Conservation (phyloP, 2,329 filamentous ascomycete species). For the Davidsoniella virescens region DNA sequence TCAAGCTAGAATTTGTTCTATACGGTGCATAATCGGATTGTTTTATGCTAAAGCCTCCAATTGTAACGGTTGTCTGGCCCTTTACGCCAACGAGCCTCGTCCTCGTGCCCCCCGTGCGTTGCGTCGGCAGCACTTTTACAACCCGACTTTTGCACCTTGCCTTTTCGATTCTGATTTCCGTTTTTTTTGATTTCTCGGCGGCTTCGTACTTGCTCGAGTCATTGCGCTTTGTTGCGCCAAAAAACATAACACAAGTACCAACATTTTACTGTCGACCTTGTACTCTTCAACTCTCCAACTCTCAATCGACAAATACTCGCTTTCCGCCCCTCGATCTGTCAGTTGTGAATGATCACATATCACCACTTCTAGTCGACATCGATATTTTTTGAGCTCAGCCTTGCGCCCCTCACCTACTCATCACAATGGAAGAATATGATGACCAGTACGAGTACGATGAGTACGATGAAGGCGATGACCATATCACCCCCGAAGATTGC, state of each 20-base stretch:
- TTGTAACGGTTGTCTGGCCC: no score
- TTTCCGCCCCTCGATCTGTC: neutral
- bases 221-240: neutral
- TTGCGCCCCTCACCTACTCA: neutral
- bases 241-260: neutral
- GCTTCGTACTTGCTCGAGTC: neutral
- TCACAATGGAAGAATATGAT: slow-evolving; percentile 39
- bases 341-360: neutral
- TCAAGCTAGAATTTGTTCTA: no score
- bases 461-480: slow-evolving; percentile 49
- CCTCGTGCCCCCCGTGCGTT: no score
- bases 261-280: neutral
- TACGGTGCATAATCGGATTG: no score
- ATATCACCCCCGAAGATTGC: slow-evolving; percentile 91
- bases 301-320: neutral
- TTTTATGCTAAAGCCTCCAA: no score
- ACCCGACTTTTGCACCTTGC: neutral
- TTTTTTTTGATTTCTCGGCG: slow-evolving; percentile 8
- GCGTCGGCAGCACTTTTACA: no score
- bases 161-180: neutral
- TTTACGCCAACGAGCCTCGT: no score
- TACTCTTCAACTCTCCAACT: neutral
- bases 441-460: slow-evolving; percentile 49
- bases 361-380: neutral
- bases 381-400: neutral